Percentiles rank a stretch among this genome's conserved stretches.
These are phyloP conservation scores for Carallia pectinifolia DNA, from an alignment of 345 rosid species.

Conservation along the genomic window DNA sequence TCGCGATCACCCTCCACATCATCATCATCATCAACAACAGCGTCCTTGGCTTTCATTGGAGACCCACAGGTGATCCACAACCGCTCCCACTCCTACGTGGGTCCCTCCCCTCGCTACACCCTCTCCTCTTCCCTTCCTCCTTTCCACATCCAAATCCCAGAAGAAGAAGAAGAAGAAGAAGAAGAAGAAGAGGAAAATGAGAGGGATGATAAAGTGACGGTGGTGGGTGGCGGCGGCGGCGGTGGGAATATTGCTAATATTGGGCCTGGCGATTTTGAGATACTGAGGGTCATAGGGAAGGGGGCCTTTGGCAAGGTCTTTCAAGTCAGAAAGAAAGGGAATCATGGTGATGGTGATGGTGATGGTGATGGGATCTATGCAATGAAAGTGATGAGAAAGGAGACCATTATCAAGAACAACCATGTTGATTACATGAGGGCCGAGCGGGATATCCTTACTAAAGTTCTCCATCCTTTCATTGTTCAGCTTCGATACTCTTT, in stretches of 20 bases:
- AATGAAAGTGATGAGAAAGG: constrained; percentile 78
- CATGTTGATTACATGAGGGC: constrained; percentile 80
- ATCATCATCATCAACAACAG: constrained; percentile 24
- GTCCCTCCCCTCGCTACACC: constrained; percentile 72
- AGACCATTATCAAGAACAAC: constrained; percentile 59
- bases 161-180: constrained; percentile 29
- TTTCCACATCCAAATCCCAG: constrained; percentile 43
- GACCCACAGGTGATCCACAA: constrained; percentile 56
- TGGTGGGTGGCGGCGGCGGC: neutral
- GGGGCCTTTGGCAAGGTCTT: constrained; percentile 78
- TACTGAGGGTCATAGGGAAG: constrained; percentile 59
- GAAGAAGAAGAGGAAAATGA: constrained; percentile 6
- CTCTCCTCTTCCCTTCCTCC: constrained; percentile 43
- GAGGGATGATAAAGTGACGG: neutral
- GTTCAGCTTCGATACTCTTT: constrained; percentile 77
- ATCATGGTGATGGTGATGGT: neutral
- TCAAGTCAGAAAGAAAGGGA: constrained; percentile 49
- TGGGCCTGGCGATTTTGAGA: constrained; percentile 64
- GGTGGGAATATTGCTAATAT: constrained; percentile 19
- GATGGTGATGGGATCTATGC: constrained; percentile 60
- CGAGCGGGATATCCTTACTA: constrained; percentile 70
- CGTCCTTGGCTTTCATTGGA: constrained; percentile 25
- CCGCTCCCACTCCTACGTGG: constrained; percentile 73
- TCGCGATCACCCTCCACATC: constrained; percentile 22
- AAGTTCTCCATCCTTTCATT: constrained; percentile 63